Evolutionary conservation across 75 land plant genomes (phyloP), one percentile per base, ranked within the genome.

Genomic region (Sequoiadendron giganteum): DNA sequence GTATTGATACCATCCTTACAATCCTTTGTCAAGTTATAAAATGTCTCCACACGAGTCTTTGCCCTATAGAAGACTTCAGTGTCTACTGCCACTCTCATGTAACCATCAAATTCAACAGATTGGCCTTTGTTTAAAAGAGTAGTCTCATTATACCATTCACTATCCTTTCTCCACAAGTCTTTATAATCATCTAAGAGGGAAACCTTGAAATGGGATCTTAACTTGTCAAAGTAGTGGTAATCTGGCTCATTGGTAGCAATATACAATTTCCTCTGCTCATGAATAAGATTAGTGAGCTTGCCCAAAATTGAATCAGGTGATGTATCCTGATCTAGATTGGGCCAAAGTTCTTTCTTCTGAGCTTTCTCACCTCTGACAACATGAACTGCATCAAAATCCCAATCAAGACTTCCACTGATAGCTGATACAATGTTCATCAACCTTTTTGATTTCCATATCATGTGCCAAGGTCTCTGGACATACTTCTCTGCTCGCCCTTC

Each of bases 1-100:
- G 95, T 94, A 70, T 93, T 93, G 34, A 96, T 82, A n/a, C 99
- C 99, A 92, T 98, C 97, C 92, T 98, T 98, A 87, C 99, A 98
- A 90, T 98, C 99, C 49, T 68, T 94, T 0, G 99, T 98, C 89
- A 96, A 90, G 86, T 97, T 94, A 84, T 93, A 88, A 91, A 98
- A 98, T 3, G 99, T 97, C 86, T 98, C 98, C 49, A 98, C 93
- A 45, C 92, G 87, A n/a, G 91, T 93, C 93, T 98, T 98, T 73
- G 95, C 98, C 84, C 95, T 95, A 73, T 93, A 95, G 80, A 95
- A 87, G 13, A 98, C 95, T 88, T 98, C 99, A 0, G 98, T 93
- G 85, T 98, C 99, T 82, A 98, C 99, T 47, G 90, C 96, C 88
- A 92, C 98, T 84, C 98, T 93, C 99, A 98, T 98, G 90, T 96